Conservation (phyloP, 2,329 filamentous ascomycete species). For the Sporothrix variecibatus region DNA sequence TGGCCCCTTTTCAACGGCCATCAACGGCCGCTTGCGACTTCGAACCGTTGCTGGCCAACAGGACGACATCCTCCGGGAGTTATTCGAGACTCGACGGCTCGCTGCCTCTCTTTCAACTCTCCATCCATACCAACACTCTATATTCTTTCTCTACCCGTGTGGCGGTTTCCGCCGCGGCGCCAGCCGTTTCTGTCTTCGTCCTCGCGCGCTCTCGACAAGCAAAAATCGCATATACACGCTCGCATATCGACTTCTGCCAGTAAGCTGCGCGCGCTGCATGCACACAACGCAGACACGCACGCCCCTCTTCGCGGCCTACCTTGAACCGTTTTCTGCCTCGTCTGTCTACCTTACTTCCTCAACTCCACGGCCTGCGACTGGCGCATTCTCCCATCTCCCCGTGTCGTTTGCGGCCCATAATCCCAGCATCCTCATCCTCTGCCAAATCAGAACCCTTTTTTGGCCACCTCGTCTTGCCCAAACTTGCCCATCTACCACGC, state of each 20-base stretch:
- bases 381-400: constrained; percentile 9
- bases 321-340: not conserved
- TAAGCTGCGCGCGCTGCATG: not conserved
- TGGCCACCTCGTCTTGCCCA: not conserved
- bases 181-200: constrained; percentile 19
- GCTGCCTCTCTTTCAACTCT: not conserved
- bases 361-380: not conserved
- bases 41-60: constrained; percentile 13
- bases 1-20: not conserved
- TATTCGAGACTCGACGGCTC: not conserved
- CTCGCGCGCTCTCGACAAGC: not conserved
- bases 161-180: constrained; percentile 22
- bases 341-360: not conserved
- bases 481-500: not conserved
- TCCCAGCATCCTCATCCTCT: not conserved
- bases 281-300: not conserved
- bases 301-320: not conserved
- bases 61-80: not conserved
- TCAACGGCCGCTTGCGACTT: not conserved
- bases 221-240: constrained; percentile 4
- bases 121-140: not conserved
- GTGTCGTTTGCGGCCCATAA: not conserved
- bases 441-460: not conserved
- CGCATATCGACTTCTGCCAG: constrained; percentile 10
- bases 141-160: not conserved